Evolutionary conservation across 257 asterid genomes (phyloP).

Genomic region (Thymus mandschuricus): DNA sequence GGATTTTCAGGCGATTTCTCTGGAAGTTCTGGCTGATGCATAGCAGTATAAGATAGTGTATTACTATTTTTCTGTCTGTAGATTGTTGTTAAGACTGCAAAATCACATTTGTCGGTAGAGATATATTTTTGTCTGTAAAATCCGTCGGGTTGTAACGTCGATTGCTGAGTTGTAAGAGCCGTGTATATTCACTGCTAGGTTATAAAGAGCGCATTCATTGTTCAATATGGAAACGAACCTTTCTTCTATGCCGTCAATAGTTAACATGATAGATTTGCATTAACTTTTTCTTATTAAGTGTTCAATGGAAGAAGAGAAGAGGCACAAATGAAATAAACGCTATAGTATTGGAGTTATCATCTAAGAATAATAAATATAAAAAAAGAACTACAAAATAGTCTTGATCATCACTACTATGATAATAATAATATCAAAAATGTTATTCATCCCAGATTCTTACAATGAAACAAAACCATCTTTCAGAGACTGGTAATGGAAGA

Average conservation of each 20-base stretch:
- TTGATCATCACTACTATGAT: not conserved
- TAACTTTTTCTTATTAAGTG: no score
- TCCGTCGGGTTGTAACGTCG: no score
- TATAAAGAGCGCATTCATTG: no score
- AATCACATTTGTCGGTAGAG: conserved; percentile 18
- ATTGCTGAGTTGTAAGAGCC: no score
- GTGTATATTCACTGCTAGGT: no score
- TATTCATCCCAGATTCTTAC: not conserved
- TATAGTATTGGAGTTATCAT: no score
- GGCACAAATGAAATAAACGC: no score
- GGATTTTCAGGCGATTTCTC: conserved; percentile 91
- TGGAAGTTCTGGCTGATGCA: conserved; percentile 69
- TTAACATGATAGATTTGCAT: not conserved
- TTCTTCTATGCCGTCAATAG: not conserved
- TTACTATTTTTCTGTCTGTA: conserved; percentile 16
- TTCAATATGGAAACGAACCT: not conserved
- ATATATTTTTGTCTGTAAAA: not conserved
- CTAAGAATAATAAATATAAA: no score
- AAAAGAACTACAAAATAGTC: no score
- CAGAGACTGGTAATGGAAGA: not conserved
- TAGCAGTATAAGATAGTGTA: no score
- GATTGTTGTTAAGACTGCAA: conserved; percentile 21
- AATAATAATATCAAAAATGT: not conserved
- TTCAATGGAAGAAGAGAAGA: no score
- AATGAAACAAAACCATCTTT: not conserved